These are phyloP conservation scores for Apodospora peruviana DNA, from an alignment of 495 filamentous ascomycete species.

Conservation along the genomic window DNA sequence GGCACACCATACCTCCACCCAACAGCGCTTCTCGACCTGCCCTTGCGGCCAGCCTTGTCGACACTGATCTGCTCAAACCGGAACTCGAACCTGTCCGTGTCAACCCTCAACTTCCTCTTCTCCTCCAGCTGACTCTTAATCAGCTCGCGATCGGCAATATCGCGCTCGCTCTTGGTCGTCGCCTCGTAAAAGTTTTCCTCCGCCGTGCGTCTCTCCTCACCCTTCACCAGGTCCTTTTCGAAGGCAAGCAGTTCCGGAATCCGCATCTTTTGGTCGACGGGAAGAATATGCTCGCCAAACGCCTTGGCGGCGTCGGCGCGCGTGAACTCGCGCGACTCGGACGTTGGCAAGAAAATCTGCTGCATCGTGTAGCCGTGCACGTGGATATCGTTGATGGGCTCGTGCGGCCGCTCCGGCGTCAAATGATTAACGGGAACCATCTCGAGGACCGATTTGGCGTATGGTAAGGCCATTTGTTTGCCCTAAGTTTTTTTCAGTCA, in stretches of 20 bases:
- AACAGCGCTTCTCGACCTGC: conserved; percentile 47
- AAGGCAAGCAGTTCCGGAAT: conserved; percentile 75
- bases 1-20: conserved; percentile 57
- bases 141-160: conserved; percentile 33
- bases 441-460: conserved; percentile 64
- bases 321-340: conserved; percentile 86
- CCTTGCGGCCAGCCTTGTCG: conserved; percentile 39
- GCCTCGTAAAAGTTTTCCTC: conserved; percentile 25
- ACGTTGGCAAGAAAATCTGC: conserved; percentile 85
- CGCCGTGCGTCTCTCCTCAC: conserved; percentile 22
- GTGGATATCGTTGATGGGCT: conserved; percentile 87
- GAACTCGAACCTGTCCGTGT: conserved; percentile 64
- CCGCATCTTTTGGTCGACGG: conserved; percentile 80
- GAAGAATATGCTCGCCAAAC: conserved; percentile 66
- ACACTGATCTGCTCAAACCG: conserved; percentile 61
- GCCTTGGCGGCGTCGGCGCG: conserved; percentile 83
- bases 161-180: conserved; percentile 28
- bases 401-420: conserved; percentile 46
- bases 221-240: conserved; percentile 41
- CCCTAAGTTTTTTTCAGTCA: conserved; percentile 49
- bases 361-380: conserved; percentile 71
- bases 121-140: conserved; percentile 34
- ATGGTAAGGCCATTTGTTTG: conserved; percentile 70
- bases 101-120: conserved; percentile 40
- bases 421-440: conserved; percentile 65